Evolutionary conservation across 768 basidiomycete genomes (phyloP).

Genomic region (Trichaptum fuscoviolaceum): DNA sequence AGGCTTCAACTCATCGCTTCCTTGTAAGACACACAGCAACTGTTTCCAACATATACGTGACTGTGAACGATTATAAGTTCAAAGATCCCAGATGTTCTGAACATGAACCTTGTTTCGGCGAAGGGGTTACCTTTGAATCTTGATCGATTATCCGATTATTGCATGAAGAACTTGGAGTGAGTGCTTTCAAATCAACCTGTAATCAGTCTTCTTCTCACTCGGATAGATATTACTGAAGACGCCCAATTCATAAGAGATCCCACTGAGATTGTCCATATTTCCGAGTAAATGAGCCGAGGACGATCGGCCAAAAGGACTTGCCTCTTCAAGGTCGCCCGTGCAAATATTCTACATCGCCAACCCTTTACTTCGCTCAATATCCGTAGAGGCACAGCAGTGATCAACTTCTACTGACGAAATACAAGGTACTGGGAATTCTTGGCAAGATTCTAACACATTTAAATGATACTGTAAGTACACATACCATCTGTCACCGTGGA

Average conservation of each 20-base stretch:
- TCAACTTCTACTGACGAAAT: background rate
- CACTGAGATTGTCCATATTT: background rate
- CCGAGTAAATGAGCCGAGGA: background rate
- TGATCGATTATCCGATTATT: background rate
- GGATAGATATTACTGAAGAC: background rate
- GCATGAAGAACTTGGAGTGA: background rate
- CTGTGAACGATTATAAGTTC: no score
- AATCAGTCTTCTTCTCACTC: background rate
- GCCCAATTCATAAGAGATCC: background rate
- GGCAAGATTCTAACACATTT: background rate
- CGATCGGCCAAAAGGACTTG: background rate
- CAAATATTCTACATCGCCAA: background rate
- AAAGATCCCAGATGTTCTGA: no score
- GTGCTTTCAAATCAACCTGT: background rate
- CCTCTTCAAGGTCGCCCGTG: background rate
- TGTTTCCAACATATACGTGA: no score
- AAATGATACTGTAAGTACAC: background rate
- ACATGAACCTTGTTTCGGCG: background rate
- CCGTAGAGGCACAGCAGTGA: background rate
- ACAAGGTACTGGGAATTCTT: background rate
- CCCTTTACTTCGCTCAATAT: background rate
- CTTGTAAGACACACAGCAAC: background rate
- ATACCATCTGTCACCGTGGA: background rate
- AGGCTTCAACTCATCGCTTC: background rate
- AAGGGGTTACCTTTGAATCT: background rate